These are phyloP conservation scores for Sordariomycetes sp. DNA, from an alignment of 2,329 filamentous ascomycete genomes.

Conservation along the genomic window DNA sequence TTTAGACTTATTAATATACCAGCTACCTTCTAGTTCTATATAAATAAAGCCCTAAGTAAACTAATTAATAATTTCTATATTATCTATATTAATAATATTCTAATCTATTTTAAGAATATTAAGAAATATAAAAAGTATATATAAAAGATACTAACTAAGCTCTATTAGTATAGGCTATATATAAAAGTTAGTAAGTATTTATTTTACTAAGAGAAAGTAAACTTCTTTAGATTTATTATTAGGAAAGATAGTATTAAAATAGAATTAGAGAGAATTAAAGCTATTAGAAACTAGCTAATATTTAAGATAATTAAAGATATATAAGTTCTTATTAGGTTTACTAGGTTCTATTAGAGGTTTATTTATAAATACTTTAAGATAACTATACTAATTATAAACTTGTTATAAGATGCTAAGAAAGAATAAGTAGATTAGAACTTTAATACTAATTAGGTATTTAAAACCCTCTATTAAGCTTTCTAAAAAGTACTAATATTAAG, in stretches of 20 bases:
- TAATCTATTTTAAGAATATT: background rate
- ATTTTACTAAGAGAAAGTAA: background rate
- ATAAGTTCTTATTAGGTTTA: background rate
- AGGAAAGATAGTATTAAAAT: background rate
- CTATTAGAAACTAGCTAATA: background rate
- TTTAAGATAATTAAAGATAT: background rate
- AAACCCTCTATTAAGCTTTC: too few relatives aligned
- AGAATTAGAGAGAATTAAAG: background rate
- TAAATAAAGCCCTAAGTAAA: constrained; percentile 9
- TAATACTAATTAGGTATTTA: too few relatives aligned
- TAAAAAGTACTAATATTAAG: too few relatives aligned
- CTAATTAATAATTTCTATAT: constrained; percentile 10
- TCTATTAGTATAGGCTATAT: background rate
- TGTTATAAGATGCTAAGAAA: background rate
- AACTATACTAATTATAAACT: background rate
- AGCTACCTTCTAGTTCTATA: constrained; percentile 11
- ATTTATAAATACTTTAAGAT: background rate
- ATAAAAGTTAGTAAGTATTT: background rate
- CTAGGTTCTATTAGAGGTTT: background rate
- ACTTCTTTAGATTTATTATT: background rate
- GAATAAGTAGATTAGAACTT: background rate
- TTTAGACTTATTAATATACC: constrained; percentile 14
- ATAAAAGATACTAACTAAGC: too few relatives aligned
- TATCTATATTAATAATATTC: background rate
- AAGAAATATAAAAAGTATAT: background rate